Evolutionary conservation across 768 basidiomycete species (phyloP).

Genomic region (Tulasnella sp.): DNA sequence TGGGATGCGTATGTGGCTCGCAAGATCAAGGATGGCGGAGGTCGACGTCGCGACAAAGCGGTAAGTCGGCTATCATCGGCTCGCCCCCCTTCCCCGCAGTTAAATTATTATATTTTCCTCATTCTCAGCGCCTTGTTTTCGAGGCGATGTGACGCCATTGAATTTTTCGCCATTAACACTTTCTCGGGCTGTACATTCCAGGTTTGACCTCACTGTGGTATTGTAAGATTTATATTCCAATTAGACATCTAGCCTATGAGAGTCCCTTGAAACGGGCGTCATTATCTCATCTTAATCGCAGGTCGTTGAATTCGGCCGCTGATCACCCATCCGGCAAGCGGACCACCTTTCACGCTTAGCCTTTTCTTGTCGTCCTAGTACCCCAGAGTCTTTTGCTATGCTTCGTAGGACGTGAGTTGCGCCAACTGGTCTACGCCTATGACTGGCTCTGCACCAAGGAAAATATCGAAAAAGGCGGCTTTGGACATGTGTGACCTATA

Average conservation of each 20-base stretch:
- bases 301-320: not conserved
- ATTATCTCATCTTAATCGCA: not conserved
- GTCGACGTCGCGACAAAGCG: too few species aligned
- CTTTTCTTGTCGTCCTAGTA: constrained; percentile 13
- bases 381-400: not conserved
- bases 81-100: too few species aligned
- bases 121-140: too few species aligned
- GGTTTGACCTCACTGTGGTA: not conserved
- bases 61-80: too few species aligned
- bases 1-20: not conserved
- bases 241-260: not conserved
- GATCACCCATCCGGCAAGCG: constrained; percentile 21
- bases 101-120: too few species aligned
- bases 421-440: not conserved
- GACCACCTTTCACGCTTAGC: not conserved
- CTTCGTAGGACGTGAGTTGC: not conserved
- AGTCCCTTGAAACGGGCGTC: too few species aligned
- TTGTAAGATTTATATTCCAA: not conserved
- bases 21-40: too few species aligned
- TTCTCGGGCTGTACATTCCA: too few species aligned
- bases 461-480: constrained; percentile 15
- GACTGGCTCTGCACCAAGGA: not conserved
- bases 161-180: too few species aligned
- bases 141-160: too few species aligned
- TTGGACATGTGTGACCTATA: constrained; percentile 11